These are phyloP conservation scores for Vararia minispora DNA, from an alignment of 768 basidiomycete species.

Conservation along the genomic window DNA sequence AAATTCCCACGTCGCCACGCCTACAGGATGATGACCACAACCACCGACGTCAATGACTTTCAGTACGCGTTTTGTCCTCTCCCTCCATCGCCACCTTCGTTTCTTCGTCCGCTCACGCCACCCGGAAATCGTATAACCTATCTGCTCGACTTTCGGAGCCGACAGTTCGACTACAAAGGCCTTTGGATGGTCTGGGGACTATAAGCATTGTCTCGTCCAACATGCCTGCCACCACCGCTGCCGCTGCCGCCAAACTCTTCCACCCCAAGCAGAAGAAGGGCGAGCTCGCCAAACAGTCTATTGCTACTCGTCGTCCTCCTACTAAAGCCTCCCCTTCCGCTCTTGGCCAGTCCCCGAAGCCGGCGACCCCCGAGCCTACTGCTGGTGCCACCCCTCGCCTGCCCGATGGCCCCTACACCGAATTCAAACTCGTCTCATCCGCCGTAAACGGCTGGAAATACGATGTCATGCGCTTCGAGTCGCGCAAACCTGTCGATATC, in stretches of 20 bases:
- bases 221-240: conserved; percentile 10
- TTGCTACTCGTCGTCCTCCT: conserved; percentile 6
- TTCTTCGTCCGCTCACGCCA: no score
- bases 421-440: conserved; percentile 72
- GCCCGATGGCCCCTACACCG: conserved; percentile 59
- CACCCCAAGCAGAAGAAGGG: conserved; percentile 14
- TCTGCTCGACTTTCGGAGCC: no score
- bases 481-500: conserved; percentile 61
- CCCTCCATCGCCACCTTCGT: no score
- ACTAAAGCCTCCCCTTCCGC: conserved; percentile 6
- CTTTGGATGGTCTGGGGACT: no score
- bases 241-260: conserved; percentile 11
- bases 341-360: conserved; percentile 9
- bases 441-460: conserved; percentile 82
- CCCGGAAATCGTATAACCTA: no score
- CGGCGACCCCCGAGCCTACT: not conserved
- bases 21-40: no score
- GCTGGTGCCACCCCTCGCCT: conserved; percentile 28
- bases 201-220: not conserved
- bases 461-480: conserved; percentile 88
- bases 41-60: no score
- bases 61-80: no score
- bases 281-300: conserved; percentile 5
- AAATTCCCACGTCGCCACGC: no score
- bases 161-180: no score